Evolutionary conservation across 306 rosid species (phyloP), one percentile per base, ranked within the genome.

Genomic region (Bauhinia variegata): DNA sequence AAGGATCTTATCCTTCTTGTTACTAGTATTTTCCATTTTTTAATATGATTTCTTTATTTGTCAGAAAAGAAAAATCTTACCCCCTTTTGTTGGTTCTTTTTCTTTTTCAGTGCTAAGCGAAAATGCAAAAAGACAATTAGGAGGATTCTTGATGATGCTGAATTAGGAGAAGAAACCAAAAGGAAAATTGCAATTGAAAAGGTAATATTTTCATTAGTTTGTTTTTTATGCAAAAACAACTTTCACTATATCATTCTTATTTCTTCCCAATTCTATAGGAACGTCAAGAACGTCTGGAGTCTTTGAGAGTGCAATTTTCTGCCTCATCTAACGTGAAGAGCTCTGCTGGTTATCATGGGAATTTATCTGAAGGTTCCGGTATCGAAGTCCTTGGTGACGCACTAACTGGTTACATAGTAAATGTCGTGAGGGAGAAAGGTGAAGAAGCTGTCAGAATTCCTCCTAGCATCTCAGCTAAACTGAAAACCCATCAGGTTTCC

Each of bases 111-210:
- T 65, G 74, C 96, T 34, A 93, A 71, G 83, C 83, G 92, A 77
- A 89, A 75, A 77, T 83, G 30, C 52, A 93, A 93, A 71, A 89
- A 93, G 86, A 86, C 78, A 62, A 93, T 93, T 34, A 77, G 98
- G 28, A 86, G 98, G 86, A 93, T 93, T 74, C 95, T 93, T 81
- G 97, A 89, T 78, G 98, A 93, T 77, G 63, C 98, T 58, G 98
- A 93, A 78, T 76, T 93, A 72, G 98, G 98, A 78, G 98, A 93
- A 78, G 98, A 93, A 77, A 93, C 98, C 14, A 86, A 83, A 79
- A 86, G 78, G 73, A 93, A 93, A 85, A 89, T 89, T 71, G 98
- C 98, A 32, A 89, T 93, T 18, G 98, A 93, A 77, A 93, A 86
- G 97, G 98, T 93, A 71, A 33, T 61, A 32, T 30, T 67, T 42